These are phyloP conservation scores for Aspergillus fumigatus DNA, from an alignment of 2,329 filamentous ascomycete species.

Conservation along the genomic window DNA sequence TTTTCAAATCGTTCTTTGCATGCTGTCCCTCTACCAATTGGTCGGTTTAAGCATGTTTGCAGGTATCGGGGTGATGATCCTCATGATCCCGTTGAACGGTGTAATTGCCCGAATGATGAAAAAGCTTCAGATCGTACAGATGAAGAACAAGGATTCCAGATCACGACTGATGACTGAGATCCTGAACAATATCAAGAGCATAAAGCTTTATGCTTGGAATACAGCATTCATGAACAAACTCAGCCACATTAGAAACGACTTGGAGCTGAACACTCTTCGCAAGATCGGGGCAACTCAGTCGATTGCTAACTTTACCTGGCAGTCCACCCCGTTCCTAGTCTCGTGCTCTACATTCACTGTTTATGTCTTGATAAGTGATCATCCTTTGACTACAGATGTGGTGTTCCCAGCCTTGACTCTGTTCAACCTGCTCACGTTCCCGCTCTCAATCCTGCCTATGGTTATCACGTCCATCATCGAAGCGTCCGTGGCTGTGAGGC, in stretches of 20 bases:
- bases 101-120: conserved; percentile 92
- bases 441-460: conserved; percentile 90
- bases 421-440: conserved; percentile 95
- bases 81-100: conserved; percentile 96
- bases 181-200: conserved; percentile 98
- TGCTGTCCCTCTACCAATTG: conserved; percentile 93
- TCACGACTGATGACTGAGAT: conserved; percentile 96
- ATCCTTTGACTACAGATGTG: conserved; percentile 84
- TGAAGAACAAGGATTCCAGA: conserved; percentile 97
- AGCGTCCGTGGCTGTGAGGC: conserved; percentile 83
- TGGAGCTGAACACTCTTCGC: conserved; percentile 88
- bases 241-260: conserved; percentile 91
- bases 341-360: conserved; percentile 95
- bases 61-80: conserved; percentile 87
- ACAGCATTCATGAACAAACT: conserved; percentile 96
- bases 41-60: conserved; percentile 94
- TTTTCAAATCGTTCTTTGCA: conserved; percentile 93
- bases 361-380: conserved; percentile 78
- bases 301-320: conserved; percentile 97
- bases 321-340: conserved; percentile 92
- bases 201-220: conserved; percentile 98
- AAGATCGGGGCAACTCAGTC: conserved; percentile 95
- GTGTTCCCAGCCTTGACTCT: conserved; percentile 90
- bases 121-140: conserved; percentile 87
- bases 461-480: conserved; percentile 96